A percentile compares a stretch with the other conserved stretches of the same genome.
These are phyloP conservation scores for Lentinula novae-zelandiae DNA, from an alignment of 1,284 basidiomycete species.

Conservation along the genomic window DNA sequence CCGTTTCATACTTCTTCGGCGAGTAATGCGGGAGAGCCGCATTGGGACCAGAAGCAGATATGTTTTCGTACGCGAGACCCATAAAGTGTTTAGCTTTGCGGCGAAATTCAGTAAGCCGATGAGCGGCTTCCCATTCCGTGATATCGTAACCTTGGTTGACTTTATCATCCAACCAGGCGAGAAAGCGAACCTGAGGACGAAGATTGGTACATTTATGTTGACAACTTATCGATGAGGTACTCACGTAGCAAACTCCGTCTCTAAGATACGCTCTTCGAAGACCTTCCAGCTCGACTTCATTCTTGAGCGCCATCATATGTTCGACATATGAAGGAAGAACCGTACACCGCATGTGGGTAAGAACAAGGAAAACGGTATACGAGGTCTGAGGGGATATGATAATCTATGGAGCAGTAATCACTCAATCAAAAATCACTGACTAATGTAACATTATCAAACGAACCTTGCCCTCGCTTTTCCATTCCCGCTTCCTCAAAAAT, in stretches of 20 bases:
- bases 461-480: constrained; percentile 69
- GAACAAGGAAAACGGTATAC: constrained; percentile 77
- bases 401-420: constrained; percentile 33
- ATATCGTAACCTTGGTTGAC: constrained; percentile 75
- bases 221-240: constrained; percentile 23
- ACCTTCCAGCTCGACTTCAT: constrained; percentile 79
- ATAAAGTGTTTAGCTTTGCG: constrained; percentile 73
- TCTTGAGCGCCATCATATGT: constrained; percentile 86
- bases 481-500: constrained; percentile 69
- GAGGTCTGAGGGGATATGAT: constrained; percentile 69
- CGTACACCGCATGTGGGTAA: constrained; percentile 75
- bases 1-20: constrained; percentile 69
- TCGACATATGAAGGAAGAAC: constrained; percentile 68
- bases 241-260: constrained; percentile 89
- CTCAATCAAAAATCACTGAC: neutral
- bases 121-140: constrained; percentile 90
- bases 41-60: constrained; percentile 88
- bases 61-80: constrained; percentile 92
- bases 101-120: constrained; percentile 78
- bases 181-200: constrained; percentile 56
- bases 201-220: neutral
- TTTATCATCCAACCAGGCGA: constrained; percentile 89
- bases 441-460: constrained; percentile 14
- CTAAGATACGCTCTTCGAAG: constrained; percentile 83
- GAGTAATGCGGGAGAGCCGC: constrained; percentile 93